Conservation (phyloP, 2,329 filamentous ascomycete species). For the Colletotrichum sp. region DNA sequence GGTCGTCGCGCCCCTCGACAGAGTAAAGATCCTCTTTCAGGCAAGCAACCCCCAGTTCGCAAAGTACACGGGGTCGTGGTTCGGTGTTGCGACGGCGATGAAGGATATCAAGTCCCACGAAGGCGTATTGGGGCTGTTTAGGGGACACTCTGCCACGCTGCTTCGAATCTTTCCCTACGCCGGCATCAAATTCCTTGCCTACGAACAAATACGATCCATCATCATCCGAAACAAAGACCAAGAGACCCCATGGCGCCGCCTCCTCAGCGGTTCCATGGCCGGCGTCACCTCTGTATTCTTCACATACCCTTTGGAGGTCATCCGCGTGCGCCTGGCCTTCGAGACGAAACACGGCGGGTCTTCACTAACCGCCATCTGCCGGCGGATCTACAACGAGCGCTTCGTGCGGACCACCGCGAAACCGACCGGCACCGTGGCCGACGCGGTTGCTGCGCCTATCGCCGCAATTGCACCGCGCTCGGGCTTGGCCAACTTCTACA, state of each 20-base stretch:
- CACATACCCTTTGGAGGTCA: constrained; percentile 93
- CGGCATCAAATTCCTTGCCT: constrained; percentile 96
- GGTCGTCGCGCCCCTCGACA: constrained; percentile 91
- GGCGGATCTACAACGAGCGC: constrained; percentile 84
- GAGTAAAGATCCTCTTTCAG: constrained; percentile 98
- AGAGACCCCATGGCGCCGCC: constrained; percentile 81
- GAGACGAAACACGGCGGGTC: constrained; percentile 83
- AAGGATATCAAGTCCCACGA: constrained; percentile 80
- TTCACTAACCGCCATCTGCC: constrained; percentile 77
- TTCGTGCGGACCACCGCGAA: constrained; percentile 40
- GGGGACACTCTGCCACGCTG: constrained; percentile 92
- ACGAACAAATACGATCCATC: constrained; percentile 88
- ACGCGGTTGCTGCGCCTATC: constrained; percentile 45
- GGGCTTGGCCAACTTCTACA: constrained; percentile 90
- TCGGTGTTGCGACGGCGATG: constrained; percentile 82
- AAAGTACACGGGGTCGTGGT: constrained; percentile 91
- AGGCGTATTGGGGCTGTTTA: constrained; percentile 79
- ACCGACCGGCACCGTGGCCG: constrained; percentile 43
- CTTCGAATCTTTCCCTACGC: constrained; percentile 97
- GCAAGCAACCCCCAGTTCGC: constrained; percentile 91
- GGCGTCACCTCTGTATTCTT: constrained; percentile 93
- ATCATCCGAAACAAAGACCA: constrained; percentile 75
- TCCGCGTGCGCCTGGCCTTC: constrained; percentile 90
- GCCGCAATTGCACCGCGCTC: constrained; percentile 59
- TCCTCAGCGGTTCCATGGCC: constrained; percentile 75